A percentile compares a stretch with the other conserved stretches of the same genome.
These are phyloP conservation scores for Alternaria arborescens DNA, from an alignment of 2,329 filamentous ascomycete species.

Conservation along the genomic window DNA sequence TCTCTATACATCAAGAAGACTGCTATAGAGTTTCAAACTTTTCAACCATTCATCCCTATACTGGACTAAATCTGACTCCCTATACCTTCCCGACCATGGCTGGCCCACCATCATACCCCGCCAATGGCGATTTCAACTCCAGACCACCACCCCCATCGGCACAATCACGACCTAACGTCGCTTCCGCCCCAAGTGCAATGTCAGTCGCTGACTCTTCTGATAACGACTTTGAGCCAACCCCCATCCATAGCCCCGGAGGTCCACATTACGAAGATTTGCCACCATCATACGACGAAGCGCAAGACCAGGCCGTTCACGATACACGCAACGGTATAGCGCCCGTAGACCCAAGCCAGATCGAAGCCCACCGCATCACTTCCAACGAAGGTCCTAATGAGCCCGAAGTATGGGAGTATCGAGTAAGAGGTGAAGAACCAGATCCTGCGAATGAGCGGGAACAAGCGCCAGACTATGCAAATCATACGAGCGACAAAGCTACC, in stretches of 20 bases:
- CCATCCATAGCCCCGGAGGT: constrained; percentile 41
- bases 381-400: constrained; percentile 34
- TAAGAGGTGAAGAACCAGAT: constrained; percentile 30
- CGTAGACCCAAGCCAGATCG: constrained; percentile 38
- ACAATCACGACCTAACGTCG: constrained; percentile 24
- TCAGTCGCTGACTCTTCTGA: constrained; percentile 46
- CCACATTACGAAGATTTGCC: constrained; percentile 49
- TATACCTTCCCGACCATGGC: constrained; percentile 27
- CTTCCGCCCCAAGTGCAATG: constrained; percentile 39
- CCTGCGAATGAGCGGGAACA: constrained; percentile 27
- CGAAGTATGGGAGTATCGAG: constrained; percentile 38
- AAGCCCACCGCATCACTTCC: constrained; percentile 35
- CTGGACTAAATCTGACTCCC: neutral
- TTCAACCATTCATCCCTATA: neutral
- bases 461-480: constrained; percentile 32
- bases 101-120: constrained; percentile 24
- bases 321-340: constrained; percentile 37
- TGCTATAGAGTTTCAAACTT: neutral
- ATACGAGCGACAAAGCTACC: constrained; percentile 24
- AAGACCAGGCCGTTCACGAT: constrained; percentile 40
- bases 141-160: constrained; percentile 25
- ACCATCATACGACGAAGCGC: constrained; percentile 49
- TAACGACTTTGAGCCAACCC: constrained; percentile 43
- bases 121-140: constrained; percentile 18
- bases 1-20: neutral